phyloP scores from a whole-genome alignment of 306 rosid species.

The Prunus davidiana region DNA sequence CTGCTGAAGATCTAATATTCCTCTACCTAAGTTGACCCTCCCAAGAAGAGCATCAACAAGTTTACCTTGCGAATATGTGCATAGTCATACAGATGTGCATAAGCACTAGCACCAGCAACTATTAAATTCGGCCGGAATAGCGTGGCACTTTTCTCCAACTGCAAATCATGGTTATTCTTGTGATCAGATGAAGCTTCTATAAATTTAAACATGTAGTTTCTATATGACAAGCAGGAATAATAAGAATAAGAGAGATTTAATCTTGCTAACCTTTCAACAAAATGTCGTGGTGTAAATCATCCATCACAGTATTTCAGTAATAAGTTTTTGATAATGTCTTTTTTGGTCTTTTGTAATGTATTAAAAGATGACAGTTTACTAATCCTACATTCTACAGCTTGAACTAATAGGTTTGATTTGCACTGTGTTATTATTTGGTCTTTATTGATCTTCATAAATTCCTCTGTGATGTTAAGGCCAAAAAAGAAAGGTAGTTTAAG shows the following conservation, averaged over 20 bases:
- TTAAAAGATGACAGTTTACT: background rate
- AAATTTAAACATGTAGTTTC: background rate
- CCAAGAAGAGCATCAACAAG: background rate
- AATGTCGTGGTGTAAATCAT: background rate
- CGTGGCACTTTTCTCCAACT: slow-evolving; percentile 78
- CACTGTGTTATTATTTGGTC: background rate
- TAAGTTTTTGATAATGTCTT: background rate
- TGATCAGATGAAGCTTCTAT: slow-evolving; percentile 15
- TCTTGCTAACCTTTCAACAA: background rate
- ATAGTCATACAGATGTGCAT: slow-evolving; percentile 88
- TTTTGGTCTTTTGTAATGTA: no score
- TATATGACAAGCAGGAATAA: background rate
- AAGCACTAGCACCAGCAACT: slow-evolving; percentile 97
- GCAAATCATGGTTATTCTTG: slow-evolving; percentile 29
- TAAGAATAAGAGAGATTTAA: background rate
- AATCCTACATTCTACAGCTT: background rate
- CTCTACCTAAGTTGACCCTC: no score
- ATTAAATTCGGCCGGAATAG: slow-evolving; percentile 89
- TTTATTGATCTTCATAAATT: background rate
- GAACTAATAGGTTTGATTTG: slow-evolving; percentile 1
- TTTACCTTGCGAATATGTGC: slow-evolving; percentile 86
- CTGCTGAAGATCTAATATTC: no score
- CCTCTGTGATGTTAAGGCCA: background rate
- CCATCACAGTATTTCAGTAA: background rate
- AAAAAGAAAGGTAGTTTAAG: background rate